Base-by-base conservation (phyloP, 306 rosid species). In the Dryas octopetala region DNA sequence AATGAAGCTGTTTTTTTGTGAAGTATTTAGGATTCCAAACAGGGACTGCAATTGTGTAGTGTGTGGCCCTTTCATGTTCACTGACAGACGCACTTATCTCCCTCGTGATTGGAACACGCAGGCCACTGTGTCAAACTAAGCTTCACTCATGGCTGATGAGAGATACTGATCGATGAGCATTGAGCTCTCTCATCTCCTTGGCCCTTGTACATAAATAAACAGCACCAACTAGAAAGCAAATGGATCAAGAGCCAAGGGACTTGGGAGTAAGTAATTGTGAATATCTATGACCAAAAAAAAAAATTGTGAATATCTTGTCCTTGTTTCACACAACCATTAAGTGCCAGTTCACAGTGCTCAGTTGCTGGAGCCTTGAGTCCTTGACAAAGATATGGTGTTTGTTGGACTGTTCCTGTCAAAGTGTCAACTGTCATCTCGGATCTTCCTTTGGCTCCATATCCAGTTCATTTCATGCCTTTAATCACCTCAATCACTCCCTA, bases 41-140 rank as follows among this genome's bases (percentile, higher is more conserved):
- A 59, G 48, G 0, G 7, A 12, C n/a, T 46, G 38, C 2, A 32
- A 2, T 32, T 32, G 38, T 32, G 19, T 23, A 63, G 58, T 73
- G 11, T 6, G 53, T 78, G 76, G 82, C 44, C 49, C 76, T 73
- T 74, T 40, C 58, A 46, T 63, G 68, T 63, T 26, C 54, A 51
- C 74, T 17, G 53, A 17, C 51, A 67, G 40, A 47, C 51, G 45
- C 64, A 51, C 82, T 74, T 40, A 46, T 44, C 65, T 15, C 57
- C 57, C 64, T 44, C 32, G 76, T 62, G 50, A 62, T 70, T 51
- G 70, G 49, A 52, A 63, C 60, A 62, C 19, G 71, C 44, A n/a
- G 5, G 64, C 41, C 28, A 14, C 9, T 15, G 28, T 7, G 12
- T 41, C 13, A 62, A 40, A 41, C 49, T 11, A 63, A 63, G 68